Conservation (phyloP, 1,284 basidiomycete genomes). For the Ceratobasidium sp. region DNA sequence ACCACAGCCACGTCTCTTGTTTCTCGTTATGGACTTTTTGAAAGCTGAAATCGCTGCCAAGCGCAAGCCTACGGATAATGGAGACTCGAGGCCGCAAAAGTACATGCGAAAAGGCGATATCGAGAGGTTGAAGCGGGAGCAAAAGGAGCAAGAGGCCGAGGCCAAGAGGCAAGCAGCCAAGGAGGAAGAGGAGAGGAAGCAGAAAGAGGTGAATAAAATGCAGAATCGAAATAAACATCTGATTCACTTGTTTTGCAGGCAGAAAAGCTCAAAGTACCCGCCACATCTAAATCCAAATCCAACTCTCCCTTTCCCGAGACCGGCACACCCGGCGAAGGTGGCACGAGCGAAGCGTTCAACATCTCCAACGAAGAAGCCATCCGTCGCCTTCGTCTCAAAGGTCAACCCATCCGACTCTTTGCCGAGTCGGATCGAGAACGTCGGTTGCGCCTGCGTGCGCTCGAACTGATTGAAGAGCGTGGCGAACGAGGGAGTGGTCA, state of each 20-base stretch:
- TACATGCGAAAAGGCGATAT: constrained; percentile 90
- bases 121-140: constrained; percentile 74
- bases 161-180: constrained; percentile 57
- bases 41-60: constrained; percentile 91
- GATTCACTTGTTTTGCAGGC: constrained; percentile 16
- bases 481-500: constrained; percentile 75
- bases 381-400: constrained; percentile 88
- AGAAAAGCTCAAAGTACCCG: constrained; percentile 13
- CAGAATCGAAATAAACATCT: constrained; percentile 51
- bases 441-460: constrained; percentile 86
- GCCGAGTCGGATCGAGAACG: constrained; percentile 96
- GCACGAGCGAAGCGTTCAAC: constrained; percentile 70
- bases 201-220: constrained; percentile 49
- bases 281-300: constrained; percentile 50
- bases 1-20: constrained; percentile 33
- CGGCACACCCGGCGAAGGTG: constrained; percentile 46
- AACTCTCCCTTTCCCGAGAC: constrained; percentile 56
- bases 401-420: constrained; percentile 95
- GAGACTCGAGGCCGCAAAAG: constrained; percentile 71
- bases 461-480: constrained; percentile 94
- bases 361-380: constrained; percentile 95
- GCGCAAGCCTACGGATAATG: constrained; percentile 76
- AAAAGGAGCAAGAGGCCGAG: constrained; percentile 64
- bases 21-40: constrained; percentile 80
- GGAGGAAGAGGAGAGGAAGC: constrained; percentile 49